Conservation (phyloP, 345 rosid species). For the Clarkia xantiana region DNA sequence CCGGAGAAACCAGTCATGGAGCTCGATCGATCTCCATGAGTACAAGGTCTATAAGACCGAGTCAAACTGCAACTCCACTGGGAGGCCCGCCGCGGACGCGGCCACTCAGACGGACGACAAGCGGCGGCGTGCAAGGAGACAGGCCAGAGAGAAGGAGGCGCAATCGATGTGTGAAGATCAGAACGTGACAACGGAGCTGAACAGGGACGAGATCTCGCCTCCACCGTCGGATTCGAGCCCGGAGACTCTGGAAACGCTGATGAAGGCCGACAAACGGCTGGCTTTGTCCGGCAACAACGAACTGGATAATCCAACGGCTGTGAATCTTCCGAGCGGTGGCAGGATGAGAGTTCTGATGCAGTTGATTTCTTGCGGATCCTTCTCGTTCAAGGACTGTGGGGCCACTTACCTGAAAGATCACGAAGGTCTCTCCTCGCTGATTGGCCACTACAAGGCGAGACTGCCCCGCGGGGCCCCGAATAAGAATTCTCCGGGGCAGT, state of each 20-base stretch:
- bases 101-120: conserved; percentile 78
- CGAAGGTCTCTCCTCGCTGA: conserved; percentile 29
- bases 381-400: conserved; percentile 68
- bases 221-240: conserved; percentile 98
- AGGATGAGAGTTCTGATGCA: conserved; percentile 79
- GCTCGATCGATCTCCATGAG: conserved; percentile 64
- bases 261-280: conserved; percentile 70
- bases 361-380: conserved; percentile 76
- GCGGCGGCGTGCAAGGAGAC: conserved; percentile 32
- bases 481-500: conserved; percentile 13
- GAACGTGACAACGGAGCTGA: conserved; percentile 35
- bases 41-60: conserved; percentile 63
- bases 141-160: conserved; percentile 20
- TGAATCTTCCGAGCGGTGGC: conserved; percentile 41
- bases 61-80: conserved; percentile 33
- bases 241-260: conserved; percentile 66
- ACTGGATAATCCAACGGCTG: conserved; percentile 30
- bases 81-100: conserved; percentile 63
- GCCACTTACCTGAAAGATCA: conserved; percentile 46
- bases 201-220: conserved; percentile 76
- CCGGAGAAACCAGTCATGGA: conserved; percentile 78
- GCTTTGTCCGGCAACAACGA: conserved; percentile 17
- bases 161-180: conserved; percentile 5
- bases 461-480: conserved; percentile 35
- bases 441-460: conserved; percentile 33